phyloP scores from a whole-genome alignment of 352 stramenopile species.

The Globisporangium radiosum region DNA sequence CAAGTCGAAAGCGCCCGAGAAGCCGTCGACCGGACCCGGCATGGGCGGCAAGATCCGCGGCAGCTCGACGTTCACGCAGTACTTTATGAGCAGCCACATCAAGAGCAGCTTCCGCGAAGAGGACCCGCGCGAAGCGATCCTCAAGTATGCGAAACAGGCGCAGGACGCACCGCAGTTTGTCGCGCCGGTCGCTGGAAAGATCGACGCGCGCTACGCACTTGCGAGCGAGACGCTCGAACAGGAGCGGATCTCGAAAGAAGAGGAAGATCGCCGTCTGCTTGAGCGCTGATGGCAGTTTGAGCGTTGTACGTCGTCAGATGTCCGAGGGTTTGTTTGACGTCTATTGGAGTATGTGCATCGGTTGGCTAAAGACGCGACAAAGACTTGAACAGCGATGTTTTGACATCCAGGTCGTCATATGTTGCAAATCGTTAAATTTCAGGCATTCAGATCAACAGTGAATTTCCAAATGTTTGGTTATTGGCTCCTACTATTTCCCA shows the following conservation, averaged over 20 bases:
- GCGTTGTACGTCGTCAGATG: no score
- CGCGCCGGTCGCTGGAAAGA: conserved; percentile 39
- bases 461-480: no score
- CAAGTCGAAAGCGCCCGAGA: conserved; percentile 67
- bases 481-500: no score
- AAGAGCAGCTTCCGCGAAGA: conserved; percentile 82
- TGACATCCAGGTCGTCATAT: no score
- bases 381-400: no score
- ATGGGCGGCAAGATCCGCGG: conserved; percentile 76
- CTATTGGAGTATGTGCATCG: no score
- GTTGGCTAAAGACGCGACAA: no score
- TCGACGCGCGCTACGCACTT: conserved; percentile 68
- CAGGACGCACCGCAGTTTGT: conserved; percentile 68
- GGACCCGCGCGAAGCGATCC: conserved; percentile 78
- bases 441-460: no score
- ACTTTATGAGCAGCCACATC: conserved; percentile 86
- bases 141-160: conserved; percentile 80
- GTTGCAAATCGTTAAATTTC: no score
- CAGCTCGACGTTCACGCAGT: conserved; percentile 81
- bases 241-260: conserved; percentile 69
- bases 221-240: conserved; percentile 74
- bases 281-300: conserved; percentile 25
- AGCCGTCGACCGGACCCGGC: conserved; percentile 63
- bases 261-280: conserved; percentile 64
- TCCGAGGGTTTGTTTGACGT: no score